Conservation (phyloP, 257 asterid species). For the Solanum piurae region DNA sequence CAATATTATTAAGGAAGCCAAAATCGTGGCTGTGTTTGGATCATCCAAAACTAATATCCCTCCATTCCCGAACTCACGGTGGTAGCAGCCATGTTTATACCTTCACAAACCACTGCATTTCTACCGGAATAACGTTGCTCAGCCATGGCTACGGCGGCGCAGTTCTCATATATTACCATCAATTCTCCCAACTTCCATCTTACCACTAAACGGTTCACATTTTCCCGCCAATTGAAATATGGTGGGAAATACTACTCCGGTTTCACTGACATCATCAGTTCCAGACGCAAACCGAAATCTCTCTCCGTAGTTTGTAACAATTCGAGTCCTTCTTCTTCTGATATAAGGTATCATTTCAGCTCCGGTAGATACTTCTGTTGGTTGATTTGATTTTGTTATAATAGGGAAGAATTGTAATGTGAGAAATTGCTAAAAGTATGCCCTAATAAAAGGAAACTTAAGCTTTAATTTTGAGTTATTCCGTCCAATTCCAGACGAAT, state of each 20-base stretch:
- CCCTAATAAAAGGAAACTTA: background rate
- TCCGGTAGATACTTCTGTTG: background rate
- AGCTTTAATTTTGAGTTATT: background rate
- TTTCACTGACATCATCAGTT: background rate
- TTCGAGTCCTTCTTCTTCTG: background rate
- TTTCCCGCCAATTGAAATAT: conserved; percentile 6
- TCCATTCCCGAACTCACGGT: background rate
- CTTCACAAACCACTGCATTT: background rate
- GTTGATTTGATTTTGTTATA: background rate
- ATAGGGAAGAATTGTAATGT: background rate
- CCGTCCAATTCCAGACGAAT: background rate
- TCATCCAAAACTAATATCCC: conserved; percentile 2
- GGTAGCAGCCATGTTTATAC: background rate
- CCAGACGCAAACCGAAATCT: background rate
- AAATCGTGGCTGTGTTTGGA: conserved; percentile 13
- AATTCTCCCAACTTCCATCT: background rate
- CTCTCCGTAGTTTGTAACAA: background rate
- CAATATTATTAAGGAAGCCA: background rate
- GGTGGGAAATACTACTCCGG: background rate
- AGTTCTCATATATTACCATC: conserved; percentile 1
- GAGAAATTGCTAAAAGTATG: background rate
- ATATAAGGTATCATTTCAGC: background rate
- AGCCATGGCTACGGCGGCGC: conserved; percentile 9
- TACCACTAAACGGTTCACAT: background rate
- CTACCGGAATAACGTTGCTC: background rate